Evolutionary conservation across 1,139 yeast genomes (phyloP), one percentile per base, ranked within the genome.

Genomic region (Candida gigantensis): DNA sequence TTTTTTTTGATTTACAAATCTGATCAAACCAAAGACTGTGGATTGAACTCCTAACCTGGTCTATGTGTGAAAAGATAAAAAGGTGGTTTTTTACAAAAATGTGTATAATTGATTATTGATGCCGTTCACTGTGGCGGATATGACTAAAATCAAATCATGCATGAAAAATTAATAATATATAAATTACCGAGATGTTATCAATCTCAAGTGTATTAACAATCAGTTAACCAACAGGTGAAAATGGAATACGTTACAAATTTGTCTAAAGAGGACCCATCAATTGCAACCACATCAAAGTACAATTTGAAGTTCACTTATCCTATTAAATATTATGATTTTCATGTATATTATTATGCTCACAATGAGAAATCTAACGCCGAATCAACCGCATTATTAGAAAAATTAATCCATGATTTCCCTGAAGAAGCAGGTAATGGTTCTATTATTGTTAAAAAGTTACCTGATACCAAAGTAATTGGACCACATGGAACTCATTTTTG

Each of bases 291-390:
- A 5, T 58, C 65, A n/a, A 39, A 29, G 5, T 37, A 46, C 29
- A 58, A 56, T 2, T 48, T 62, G 15, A 33, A 44, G 12, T 62
- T 35, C 43, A 46, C 52, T 1, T 43, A 46, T 30, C 68, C 68
- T 1, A 54, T 62, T 14, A 51, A 61, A 35, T 63, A 58, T 45
- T 62, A 62, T 43, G 68, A 63, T 40, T 62, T 63, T 44, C 68
- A 63, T 41, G 53, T 63, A 7, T 63, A 63, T 44, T 62, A 61
- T 40, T 52, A 40, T 33, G 60, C 57, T 16, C 59, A 52, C 26
- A 50, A 52, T 20, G 33, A 35, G 8, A 20, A 30, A 5, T 52
- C 62, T 9, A 36, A 43, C 4, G 24, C 28, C 12, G 68, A 62
- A 36, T 52, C 67, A 8, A 49, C 50, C 30, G 36, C 18, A 1